Conservation (phyloP, 2,329 filamentous ascomycete species). For the Fusarium circinatum region DNA sequence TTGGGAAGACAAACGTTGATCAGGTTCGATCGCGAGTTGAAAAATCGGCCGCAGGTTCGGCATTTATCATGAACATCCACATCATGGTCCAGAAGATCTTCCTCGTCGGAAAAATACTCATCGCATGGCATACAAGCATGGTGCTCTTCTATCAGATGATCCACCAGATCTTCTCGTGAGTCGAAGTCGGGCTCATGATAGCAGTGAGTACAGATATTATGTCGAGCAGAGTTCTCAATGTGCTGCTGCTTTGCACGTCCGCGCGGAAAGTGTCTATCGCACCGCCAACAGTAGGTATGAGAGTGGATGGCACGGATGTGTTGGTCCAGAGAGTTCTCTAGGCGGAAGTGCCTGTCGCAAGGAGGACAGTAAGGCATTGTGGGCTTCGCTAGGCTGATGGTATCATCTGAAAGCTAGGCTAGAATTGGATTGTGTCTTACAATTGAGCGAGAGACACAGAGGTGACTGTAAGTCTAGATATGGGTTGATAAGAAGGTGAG, state of each 20-base stretch:
- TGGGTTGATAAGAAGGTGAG: background rate
- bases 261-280: constrained; percentile 2
- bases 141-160: background rate
- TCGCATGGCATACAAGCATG: background rate
- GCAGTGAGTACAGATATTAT: background rate
- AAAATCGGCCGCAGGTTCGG: constrained; percentile 5
- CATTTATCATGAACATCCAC: constrained; percentile 26
- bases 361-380: background rate
- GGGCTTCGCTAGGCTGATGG: background rate
- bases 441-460: background rate
- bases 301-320: background rate
- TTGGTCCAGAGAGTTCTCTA: background rate
- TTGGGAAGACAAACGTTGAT: constrained; percentile 5
- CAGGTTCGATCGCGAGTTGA: constrained; percentile 16
- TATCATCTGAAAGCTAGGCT: background rate
- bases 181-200: background rate
- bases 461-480: no score
- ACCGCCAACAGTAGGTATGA: constrained; percentile 13
- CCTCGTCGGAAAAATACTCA: background rate
- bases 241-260: constrained; percentile 3
- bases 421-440: no score
- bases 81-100: constrained; percentile 6
- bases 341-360: background rate
- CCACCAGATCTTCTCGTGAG: background rate
- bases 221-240: background rate